A percentile compares a stretch with the other conserved stretches of the same genome.
Evolutionary conservation across 2,329 filamentous ascomycete genomes (phyloP).

Genomic region (Thermochaetoides dissita): DNA sequence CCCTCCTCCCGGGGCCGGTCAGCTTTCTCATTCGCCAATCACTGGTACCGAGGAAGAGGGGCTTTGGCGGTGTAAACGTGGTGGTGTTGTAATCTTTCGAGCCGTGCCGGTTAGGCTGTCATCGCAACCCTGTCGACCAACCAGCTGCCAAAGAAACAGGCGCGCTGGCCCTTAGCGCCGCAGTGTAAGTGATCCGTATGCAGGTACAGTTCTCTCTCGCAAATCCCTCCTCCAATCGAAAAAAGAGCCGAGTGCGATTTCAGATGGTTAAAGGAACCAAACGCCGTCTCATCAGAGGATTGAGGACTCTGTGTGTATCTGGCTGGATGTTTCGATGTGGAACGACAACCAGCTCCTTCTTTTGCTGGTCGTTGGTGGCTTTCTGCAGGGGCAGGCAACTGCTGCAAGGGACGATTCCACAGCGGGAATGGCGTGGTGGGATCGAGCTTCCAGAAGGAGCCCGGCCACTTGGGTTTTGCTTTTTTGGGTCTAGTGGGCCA

Average conservation of each 20-base stretch:
- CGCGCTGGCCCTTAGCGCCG: too few species aligned
- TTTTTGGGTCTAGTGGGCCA: constrained; percentile 5
- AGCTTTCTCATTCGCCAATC: background rate
- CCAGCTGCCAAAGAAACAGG: too few species aligned
- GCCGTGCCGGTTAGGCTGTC: constrained; percentile 4
- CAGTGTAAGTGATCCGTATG: too few species aligned
- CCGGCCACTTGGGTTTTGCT: constrained; percentile 2
- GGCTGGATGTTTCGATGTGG: too few species aligned
- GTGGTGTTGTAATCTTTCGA: constrained; percentile 6
- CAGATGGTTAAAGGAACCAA: too few species aligned
- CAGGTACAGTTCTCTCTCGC: too few species aligned
- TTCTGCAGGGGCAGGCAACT: constrained; percentile 1
- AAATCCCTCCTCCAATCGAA: too few species aligned
- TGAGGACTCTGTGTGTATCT: too few species aligned
- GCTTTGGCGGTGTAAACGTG: background rate
- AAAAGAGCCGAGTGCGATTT: too few species aligned
- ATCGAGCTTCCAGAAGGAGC: constrained; percentile 6
- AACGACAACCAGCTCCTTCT: too few species aligned
- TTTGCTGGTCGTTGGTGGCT: background rate
- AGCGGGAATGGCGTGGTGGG: constrained; percentile 1
- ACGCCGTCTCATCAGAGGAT: too few species aligned
- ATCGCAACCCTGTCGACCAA: background rate
- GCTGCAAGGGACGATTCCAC: constrained; percentile 2
- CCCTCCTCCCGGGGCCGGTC: background rate
- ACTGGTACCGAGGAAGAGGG: constrained; percentile 3